Evolutionary conservation across 768 basidiomycete species (phyloP).

Genomic region (Podaxis mareebaensis): DNA sequence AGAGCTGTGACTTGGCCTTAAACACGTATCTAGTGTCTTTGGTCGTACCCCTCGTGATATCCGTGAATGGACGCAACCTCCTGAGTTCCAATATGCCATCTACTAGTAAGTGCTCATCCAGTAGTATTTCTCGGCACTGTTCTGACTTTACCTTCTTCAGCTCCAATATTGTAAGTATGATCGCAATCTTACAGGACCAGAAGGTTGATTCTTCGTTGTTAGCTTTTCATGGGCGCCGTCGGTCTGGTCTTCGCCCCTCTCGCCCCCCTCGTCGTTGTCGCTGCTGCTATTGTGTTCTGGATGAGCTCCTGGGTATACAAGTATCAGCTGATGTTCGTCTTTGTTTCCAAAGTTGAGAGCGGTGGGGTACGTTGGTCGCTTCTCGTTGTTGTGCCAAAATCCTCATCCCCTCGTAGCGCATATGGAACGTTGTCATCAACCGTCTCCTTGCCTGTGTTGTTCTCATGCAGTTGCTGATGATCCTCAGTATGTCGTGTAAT

Average conservation of each 20-base stretch:
- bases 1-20: not conserved
- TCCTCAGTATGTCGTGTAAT: conserved; percentile 66
- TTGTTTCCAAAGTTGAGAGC: conserved; percentile 83
- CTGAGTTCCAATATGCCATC: conserved; percentile 84
- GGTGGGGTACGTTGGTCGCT: conserved; percentile 70
- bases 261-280: conserved; percentile 85
- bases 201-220: conserved; percentile 12
- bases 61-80: conserved; percentile 87
- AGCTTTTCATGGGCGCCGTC: conserved; percentile 92
- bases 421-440: conserved; percentile 95
- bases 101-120: conserved; percentile 63
- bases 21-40: conserved; percentile 51
- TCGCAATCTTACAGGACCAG: not conserved
- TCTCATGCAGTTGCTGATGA: conserved; percentile 86
- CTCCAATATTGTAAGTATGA: conserved; percentile 54
- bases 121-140: conserved; percentile 15
- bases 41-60: conserved; percentile 91
- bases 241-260: conserved; percentile 93
- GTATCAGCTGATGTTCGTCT: conserved; percentile 97
- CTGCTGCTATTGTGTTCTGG: conserved; percentile 87
- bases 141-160: conserved; percentile 27
- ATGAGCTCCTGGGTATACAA: conserved; percentile 87
- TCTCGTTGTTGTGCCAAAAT: conserved; percentile 9
- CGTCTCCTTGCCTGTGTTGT: conserved; percentile 76
- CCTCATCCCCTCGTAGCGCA: conserved; percentile 48